A percentile compares a stretch with the other conserved stretches of the same genome.
These are phyloP conservation scores for Pseudogymnoascus sp. DNA, from an alignment of 2,329 filamentous ascomycete genomes.

Conservation along the genomic window DNA sequence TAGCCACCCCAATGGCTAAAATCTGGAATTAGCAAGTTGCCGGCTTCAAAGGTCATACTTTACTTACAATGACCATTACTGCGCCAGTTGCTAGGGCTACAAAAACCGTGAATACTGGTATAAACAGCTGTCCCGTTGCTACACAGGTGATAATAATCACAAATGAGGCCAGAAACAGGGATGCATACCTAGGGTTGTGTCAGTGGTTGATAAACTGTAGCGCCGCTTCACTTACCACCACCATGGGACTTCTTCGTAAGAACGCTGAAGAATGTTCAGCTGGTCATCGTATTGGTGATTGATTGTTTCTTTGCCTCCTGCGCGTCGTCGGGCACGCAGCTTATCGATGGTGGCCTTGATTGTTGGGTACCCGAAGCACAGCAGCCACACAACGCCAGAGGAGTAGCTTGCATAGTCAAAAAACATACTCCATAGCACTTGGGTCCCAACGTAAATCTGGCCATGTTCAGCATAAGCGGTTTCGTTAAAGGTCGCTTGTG, in stretches of 20 bases:
- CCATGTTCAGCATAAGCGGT: constrained; percentile 42
- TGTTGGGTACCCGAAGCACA: constrained; percentile 45
- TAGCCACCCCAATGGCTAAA: constrained; percentile 46
- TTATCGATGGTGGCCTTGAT: constrained; percentile 40
- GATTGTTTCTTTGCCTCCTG: constrained; percentile 31
- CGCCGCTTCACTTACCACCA: constrained; percentile 44
- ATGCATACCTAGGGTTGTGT: constrained; percentile 15
- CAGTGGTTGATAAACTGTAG: neutral
- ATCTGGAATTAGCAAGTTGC: neutral
- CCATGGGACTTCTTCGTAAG: constrained; percentile 50
- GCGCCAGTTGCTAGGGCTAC: constrained; percentile 49
- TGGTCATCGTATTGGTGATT: constrained; percentile 51
- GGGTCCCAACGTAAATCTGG: constrained; percentile 49
- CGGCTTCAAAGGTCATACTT: neutral
- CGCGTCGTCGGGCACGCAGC: constrained; percentile 32
- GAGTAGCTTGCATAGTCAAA: constrained; percentile 54
- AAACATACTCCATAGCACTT: constrained; percentile 51
- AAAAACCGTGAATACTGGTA: constrained; percentile 54
- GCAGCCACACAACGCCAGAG: constrained; percentile 52
- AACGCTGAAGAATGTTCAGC: constrained; percentile 50
- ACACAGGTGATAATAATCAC: constrained; percentile 44
- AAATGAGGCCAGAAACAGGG: constrained; percentile 43
- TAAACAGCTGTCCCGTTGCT: constrained; percentile 45
- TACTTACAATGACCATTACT: constrained; percentile 38
- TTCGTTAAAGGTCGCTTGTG: constrained; percentile 28